Evolutionary conservation across 2,329 filamentous ascomycete genomes (phyloP).

Genomic region (Leptodontidium sp.): DNA sequence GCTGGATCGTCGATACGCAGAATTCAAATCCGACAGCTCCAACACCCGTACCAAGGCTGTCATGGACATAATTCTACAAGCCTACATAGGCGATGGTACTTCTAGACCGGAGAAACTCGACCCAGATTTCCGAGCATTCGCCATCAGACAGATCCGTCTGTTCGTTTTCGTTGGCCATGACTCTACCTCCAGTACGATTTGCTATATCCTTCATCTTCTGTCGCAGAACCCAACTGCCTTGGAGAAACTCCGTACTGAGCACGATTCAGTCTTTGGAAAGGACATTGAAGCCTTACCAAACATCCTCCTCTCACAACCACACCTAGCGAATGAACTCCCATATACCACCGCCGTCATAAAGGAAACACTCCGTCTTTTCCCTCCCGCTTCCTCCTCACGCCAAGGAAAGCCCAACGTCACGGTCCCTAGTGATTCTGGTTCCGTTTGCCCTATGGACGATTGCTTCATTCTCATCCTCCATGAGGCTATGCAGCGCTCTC

Average conservation of each 20-base stretch:
- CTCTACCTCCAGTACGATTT: not conserved
- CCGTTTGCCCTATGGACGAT: too few relatives aligned
- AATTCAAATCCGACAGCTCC: too few relatives aligned
- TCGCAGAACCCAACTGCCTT: not conserved
- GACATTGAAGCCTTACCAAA: not conserved
- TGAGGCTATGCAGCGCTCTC: too few relatives aligned
- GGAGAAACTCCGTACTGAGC: not conserved
- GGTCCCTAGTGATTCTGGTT: too few relatives aligned
- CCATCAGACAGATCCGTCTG: too few relatives aligned
- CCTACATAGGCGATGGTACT: too few relatives aligned
- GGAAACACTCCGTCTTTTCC: conserved; percentile 32
- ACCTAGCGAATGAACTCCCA: not conserved
- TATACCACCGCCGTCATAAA: conserved; percentile 28
- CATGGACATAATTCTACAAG: too few relatives aligned
- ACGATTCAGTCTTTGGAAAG: not conserved
- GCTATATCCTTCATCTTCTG: not conserved
- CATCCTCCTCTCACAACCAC: not conserved
- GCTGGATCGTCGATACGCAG: too few relatives aligned
- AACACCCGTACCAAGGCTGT: too few relatives aligned
- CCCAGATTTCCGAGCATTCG: too few relatives aligned
- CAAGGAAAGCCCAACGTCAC: conserved; percentile 2
- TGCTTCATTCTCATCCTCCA: too few relatives aligned
- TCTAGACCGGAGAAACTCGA: too few relatives aligned
- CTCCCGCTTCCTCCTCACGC: conserved; percentile 21
- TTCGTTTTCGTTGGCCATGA: not conserved